Percentiles rank a stretch among this genome's conserved stretches.
phyloP scores from a whole-genome alignment of 2,329 filamentous ascomycete species.

The Ophiobolus disseminans region DNA sequence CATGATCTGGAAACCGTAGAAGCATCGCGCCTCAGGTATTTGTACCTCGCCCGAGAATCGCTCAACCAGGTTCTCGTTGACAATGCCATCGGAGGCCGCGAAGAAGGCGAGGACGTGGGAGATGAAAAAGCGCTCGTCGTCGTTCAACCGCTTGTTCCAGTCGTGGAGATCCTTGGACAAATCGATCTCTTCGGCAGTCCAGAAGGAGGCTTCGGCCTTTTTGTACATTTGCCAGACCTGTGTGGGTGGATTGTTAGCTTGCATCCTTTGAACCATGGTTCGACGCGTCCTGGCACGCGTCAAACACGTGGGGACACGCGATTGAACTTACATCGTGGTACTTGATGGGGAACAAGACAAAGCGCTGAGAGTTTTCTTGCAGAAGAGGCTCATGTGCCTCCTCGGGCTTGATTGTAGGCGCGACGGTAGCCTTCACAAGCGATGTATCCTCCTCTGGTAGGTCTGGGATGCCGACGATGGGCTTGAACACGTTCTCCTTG shows the following conservation, averaged over 20 bases:
- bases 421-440: constrained; percentile 60
- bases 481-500: constrained; percentile 81
- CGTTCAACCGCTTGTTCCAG: constrained; percentile 97
- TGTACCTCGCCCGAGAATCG: constrained; percentile 97
- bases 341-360: constrained; percentile 98
- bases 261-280: constrained; percentile 11
- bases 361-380: constrained; percentile 93
- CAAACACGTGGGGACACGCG: constrained; percentile 20
- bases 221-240: constrained; percentile 99
- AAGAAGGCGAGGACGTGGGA: constrained; percentile 99
- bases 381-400: constrained; percentile 89
- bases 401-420: constrained; percentile 64
- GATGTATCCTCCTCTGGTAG: constrained; percentile 44
- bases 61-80: constrained; percentile 99
- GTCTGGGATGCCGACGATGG: constrained; percentile 60
- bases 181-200: constrained; percentile 99
- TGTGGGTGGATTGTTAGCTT: constrained; percentile 40
- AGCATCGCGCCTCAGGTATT: constrained; percentile 96
- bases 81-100: constrained; percentile 96
- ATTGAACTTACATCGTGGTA: constrained; percentile 87
- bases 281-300: constrained; percentile 70
- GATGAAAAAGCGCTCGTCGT: constrained; percentile 98
- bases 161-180: constrained; percentile 98
- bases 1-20: constrained; percentile 99
- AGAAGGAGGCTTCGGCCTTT: constrained; percentile 99